A percentile compares a stretch with the other conserved stretches of the same genome.
phyloP scores from a whole-genome alignment of 2,329 filamentous ascomycete species.

The Claviceps purpurea region DNA sequence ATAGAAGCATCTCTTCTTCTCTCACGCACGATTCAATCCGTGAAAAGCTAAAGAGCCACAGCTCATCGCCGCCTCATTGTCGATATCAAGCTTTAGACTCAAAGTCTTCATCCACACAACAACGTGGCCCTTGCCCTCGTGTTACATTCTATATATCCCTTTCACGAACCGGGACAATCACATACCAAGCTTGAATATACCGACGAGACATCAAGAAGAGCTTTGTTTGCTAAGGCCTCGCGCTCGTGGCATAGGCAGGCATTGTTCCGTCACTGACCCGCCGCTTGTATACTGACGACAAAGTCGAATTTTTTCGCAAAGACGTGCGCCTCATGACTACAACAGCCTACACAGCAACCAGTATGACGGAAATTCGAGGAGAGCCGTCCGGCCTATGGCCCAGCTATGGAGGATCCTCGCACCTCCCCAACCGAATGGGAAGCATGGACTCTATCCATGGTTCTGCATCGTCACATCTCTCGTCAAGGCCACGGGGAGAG shows the following conservation, averaged over 20 bases:
- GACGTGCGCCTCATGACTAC: slow-evolving; percentile 45
- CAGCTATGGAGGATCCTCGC: slow-evolving; percentile 41
- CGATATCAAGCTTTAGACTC: neutral
- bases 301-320: slow-evolving; percentile 7
- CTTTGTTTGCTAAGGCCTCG: neutral
- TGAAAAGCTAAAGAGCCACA: slow-evolving; percentile 3
- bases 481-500: slow-evolving; percentile 33
- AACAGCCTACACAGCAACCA: slow-evolving; percentile 41
- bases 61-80: slow-evolving; percentile 1
- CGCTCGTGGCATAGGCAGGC: neutral
- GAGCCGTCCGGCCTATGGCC: slow-evolving; percentile 45
- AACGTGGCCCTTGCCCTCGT: neutral
- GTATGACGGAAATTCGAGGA: slow-evolving; percentile 50
- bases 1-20: slow-evolving; percentile 2
- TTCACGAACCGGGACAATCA: neutral
- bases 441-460: slow-evolving; percentile 37
- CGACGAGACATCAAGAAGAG: neutral
- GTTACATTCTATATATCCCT: neutral
- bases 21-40: slow-evolving; percentile 1
- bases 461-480: slow-evolving; percentile 24
- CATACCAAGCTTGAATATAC: too few relatives aligned
- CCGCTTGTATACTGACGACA: neutral
- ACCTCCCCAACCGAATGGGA: slow-evolving; percentile 37
- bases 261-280: neutral
- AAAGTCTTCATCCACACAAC: neutral